Conservation (phyloP, 306 rosid species). For the Spatholobus suberectus region DNA sequence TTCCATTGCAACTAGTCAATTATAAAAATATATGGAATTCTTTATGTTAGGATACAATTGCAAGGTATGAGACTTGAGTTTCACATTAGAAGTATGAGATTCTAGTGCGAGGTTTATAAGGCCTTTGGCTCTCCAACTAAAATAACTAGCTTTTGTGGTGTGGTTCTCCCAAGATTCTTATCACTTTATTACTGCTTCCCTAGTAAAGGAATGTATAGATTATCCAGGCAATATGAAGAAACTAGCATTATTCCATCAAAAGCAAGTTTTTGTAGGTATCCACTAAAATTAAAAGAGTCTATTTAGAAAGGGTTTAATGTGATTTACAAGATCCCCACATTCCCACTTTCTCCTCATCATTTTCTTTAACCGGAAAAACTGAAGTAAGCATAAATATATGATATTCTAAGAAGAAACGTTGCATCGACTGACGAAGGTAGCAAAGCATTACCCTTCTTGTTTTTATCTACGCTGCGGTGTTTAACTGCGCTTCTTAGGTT, state of each 20-base stretch:
- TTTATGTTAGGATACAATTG: too few species aligned
- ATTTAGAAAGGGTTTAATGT: neutral
- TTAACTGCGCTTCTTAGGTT: neutral
- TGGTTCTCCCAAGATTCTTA: too few species aligned
- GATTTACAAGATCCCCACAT: neutral
- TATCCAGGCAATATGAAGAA: neutral
- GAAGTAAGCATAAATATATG: neutral
- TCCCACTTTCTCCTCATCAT: neutral
- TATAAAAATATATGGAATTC: neutral
- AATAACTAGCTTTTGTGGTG: too few species aligned
- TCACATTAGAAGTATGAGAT: too few species aligned
- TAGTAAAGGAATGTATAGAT: neutral
- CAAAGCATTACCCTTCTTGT: neutral
- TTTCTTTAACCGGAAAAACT: neutral
- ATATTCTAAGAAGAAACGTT: neutral
- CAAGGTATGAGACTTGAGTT: too few species aligned
- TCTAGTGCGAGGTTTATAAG: too few species aligned
- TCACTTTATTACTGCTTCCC: neutral
- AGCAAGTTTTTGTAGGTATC: neutral
- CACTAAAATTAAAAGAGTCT: neutral
- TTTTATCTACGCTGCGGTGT: neutral
- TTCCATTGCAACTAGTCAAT: neutral
- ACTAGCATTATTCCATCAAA: constrained; percentile 1
- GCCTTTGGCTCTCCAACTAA: too few species aligned
- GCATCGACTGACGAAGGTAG: neutral